phyloP scores from a whole-genome alignment of 2,329 filamentous ascomycete species.

The Epichloe gansuensis region DNA sequence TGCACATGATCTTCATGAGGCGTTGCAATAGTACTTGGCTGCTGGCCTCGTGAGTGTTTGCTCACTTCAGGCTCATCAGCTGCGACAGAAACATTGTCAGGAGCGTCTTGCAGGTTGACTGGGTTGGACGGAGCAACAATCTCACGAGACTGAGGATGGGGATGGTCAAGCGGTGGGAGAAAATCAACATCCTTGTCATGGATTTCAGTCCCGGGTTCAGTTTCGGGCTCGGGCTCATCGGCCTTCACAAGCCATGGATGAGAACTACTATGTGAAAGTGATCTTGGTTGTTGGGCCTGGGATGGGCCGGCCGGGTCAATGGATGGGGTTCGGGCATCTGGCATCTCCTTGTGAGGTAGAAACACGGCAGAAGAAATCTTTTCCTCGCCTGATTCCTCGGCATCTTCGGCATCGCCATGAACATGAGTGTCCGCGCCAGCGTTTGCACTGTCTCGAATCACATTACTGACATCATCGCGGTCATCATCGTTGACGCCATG shows the following conservation, averaged over 20 bases:
- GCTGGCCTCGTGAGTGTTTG: conserved; percentile 14
- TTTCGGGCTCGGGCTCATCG: conserved; percentile 32
- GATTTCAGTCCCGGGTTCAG: conserved; percentile 19
- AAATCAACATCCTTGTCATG: conserved; percentile 13
- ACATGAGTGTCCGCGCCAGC: neutral
- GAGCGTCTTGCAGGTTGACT: conserved; percentile 22
- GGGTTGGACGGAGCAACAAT: conserved; percentile 15
- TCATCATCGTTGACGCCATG: conserved; percentile 11
- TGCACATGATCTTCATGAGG: conserved; percentile 37
- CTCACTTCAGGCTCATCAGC: conserved; percentile 32
- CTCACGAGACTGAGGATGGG: conserved; percentile 19
- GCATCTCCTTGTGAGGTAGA: conserved; percentile 57
- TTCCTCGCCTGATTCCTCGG: conserved; percentile 60
- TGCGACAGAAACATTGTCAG: conserved; percentile 26
- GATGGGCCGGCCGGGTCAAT: conserved; percentile 22
- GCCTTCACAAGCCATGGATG: conserved; percentile 48
- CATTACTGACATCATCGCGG: conserved; percentile 12
- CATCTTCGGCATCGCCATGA: conserved; percentile 21
- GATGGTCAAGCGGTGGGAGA: conserved; percentile 12
- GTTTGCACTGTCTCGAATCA: neutral
- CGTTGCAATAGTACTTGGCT: conserved; percentile 25
- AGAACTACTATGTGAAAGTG: conserved; percentile 24
- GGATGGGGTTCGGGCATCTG: conserved; percentile 19
- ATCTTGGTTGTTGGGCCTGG: conserved; percentile 37
- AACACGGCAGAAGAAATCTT: conserved; percentile 82